Percentiles rank a stretch among this genome's conserved stretches.
Conservation (phyloP, 306 rosid species). For the Medicago truncatula region MtrunA17r5.0-ANR NC_053042.1:35775001-35775500, state of each 20-base stretch:
- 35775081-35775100: too few relatives aligned
- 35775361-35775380: background rate
- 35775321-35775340: conserved; percentile 41
- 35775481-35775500: conserved; percentile 42
- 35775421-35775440: conserved; percentile 40
- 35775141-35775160: background rate
- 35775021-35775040: too few relatives aligned
- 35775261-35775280: conserved; percentile 62
- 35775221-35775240: background rate
- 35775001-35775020: too few relatives aligned
- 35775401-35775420: background rate
- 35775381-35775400: background rate
- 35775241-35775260: conserved; percentile 5
- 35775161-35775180: background rate
- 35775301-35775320: background rate
- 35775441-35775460: conserved; percentile 38
- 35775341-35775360: background rate
- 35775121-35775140: too few relatives aligned
- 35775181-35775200: background rate
- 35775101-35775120: too few relatives aligned
- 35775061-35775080: too few relatives aligned
- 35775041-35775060: too few relatives aligned
- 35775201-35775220: background rate
- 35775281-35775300: conserved; percentile 34
- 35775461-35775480: conserved; percentile 46